These are phyloP conservation scores for Aspergillus jensenii DNA, from an alignment of 2,329 filamentous ascomycete genomes.

Conservation along the genomic window DNA sequence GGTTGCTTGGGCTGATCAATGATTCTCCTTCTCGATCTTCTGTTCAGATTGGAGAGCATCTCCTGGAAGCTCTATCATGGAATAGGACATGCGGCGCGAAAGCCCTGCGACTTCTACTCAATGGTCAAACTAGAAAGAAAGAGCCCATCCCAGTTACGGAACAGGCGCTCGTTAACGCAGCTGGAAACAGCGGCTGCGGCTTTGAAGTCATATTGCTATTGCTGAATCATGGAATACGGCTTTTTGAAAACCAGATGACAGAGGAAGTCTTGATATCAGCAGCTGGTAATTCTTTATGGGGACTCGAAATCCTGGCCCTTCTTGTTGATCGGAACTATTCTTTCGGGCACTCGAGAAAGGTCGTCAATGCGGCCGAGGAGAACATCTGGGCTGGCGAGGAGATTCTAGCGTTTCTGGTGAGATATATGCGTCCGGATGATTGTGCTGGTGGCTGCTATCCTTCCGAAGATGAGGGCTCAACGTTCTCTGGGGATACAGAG, in stretches of 20 bases:
- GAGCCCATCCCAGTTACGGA: not conserved
- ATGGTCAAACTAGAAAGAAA: not conserved
- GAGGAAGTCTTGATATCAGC: not conserved
- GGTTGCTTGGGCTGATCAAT: not conserved
- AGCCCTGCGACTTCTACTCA: not conserved
- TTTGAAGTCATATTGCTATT: not conserved
- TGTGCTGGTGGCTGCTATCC: too few species aligned
- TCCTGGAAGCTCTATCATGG: not conserved
- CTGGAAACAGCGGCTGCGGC: not conserved
- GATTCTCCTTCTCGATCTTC: not conserved
- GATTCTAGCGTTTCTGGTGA: not conserved
- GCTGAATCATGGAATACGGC: not conserved
- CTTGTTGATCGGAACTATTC: not conserved
- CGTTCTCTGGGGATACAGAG: too few species aligned
- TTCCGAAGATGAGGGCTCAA: too few species aligned
- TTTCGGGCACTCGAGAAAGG: not conserved
- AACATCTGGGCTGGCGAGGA: not conserved
- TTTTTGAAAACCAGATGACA: not conserved
- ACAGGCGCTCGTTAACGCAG: not conserved
- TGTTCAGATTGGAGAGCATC: not conserved
- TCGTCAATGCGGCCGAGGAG: not conserved
- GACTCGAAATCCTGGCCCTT: not conserved
- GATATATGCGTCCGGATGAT: not conserved
- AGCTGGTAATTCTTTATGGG: not conserved
- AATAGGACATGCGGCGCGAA: not conserved